Evolutionary conservation across 495 filamentous ascomycete species (phyloP).

Genomic region (Penicillium nucicola): DNA sequence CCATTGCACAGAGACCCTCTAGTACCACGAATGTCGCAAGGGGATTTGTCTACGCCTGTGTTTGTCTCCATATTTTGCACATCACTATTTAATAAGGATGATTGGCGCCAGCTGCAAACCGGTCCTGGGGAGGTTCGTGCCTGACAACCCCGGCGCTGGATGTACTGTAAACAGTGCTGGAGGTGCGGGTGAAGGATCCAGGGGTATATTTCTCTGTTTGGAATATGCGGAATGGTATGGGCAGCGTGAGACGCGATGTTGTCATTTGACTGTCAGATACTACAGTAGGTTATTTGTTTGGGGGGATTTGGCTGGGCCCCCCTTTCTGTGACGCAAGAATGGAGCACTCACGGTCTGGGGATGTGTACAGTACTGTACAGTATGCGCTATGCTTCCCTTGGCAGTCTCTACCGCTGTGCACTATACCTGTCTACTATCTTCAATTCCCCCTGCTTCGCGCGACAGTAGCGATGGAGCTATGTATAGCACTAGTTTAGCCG

Average conservation of each 20-base stretch:
- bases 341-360: neutral
- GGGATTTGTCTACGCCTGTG: neutral
- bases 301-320: neutral
- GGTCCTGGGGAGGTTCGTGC: neutral
- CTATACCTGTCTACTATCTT: too few species aligned
- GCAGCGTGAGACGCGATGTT: too few species aligned
- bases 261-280: too few species aligned
- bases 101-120: neutral
- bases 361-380: too few species aligned
- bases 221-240: too few species aligned
- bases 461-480: too few species aligned
- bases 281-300: too few species aligned
- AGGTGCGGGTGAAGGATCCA: neutral
- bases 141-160: neutral
- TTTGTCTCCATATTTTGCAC: neutral
- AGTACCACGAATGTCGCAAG: neutral
- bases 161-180: neutral
- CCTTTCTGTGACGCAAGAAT: conserved; percentile 1
- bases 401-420: too few species aligned
- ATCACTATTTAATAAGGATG: neutral
- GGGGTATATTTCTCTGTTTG: too few species aligned
- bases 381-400: too few species aligned
- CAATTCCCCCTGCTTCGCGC: too few species aligned
- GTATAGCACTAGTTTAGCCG: too few species aligned
- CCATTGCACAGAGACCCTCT: conserved; percentile 1